Base-by-base conservation (phyloP, 1,284 basidiomycete genomes). In the Ustilago trichophora region DNA sequence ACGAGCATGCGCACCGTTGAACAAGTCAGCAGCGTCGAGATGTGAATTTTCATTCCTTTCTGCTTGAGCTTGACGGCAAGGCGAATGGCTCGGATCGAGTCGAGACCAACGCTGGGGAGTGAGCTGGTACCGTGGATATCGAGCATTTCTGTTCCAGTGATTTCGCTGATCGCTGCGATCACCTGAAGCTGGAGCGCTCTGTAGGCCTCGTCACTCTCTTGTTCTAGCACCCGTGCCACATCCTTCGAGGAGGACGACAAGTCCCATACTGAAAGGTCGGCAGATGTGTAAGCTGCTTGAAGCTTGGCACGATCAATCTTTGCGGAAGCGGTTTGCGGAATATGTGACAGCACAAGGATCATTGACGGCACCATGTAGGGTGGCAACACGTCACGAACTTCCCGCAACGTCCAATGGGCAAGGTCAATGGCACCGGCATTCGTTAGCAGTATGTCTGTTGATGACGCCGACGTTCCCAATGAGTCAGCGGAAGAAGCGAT, bases 321-420 rank as follows among this genome's bases (percentile, higher is more conserved):
- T 15, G 51, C 51, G 0, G 51, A 54, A n/a, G 51, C 51, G 18
- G 51, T 54, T 43, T 54, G 51, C n/a, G 51, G 51, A 18, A 54
- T 45, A 9, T 25, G 36, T 3, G 43, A 33, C 10, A 54, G 25
- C n/a, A 54, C 51, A 5, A 54, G 44, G 3, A 48, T 13, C 19
- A 25, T 18, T 10, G 53, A 48, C 19, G 53, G 53, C 25, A 55
- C 37, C 44, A 55, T 55, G 38, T 48, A 48, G 6, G 44, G 37
- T 10, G 53, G 53, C 16, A 54, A 25, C 7, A 45, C 36, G 6
- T 27, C 37, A 2, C 43, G 18, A 32, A 35, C 29, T 10, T 34
- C 31, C 16, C 34, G 27, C 36, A 46, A 19, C 2, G 51, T 47
- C 12, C 19, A 19, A 21, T 40, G 36, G 8, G 51, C 35, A 35